Evolutionary conservation across 1,139 yeast species (phyloP), one percentile per base, ranked within the genome.

Genomic region (Debaryomycetaceae sp.): DNA sequence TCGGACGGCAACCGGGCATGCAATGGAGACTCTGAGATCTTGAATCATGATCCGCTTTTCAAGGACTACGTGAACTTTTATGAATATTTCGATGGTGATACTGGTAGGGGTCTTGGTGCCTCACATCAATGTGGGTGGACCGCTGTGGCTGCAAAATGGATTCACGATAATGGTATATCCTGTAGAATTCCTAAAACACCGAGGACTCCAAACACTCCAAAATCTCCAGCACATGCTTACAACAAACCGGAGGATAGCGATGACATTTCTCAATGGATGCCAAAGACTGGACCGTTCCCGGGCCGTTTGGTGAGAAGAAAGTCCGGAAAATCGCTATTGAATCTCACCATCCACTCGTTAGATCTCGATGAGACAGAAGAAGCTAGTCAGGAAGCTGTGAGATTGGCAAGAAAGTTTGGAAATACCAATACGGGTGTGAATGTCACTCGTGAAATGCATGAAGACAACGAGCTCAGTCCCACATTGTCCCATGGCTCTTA

Each of bases 111-210:
- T 5, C 69, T 91, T 44, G 98, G 98, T 31, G 92, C 97, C 1
- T 83, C 92, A 36, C 97, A 92, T 68, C 98, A 91, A 66, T 84
- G 91, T 69, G 98, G 98, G 13, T 91, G 98, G 98, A 91, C 98
- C 1, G 91, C 96, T 0, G 75, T 91, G 36, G 94, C 89, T 41
- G 96, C 96, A 36, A 87, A 92, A 63, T 81, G 94, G 79, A 88
- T 91, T 56, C 95, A 87, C 58, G 98, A 91, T 61, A 87, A 87
- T 38, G 97, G 96, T 42, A 75, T 81, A 35, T 77, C 88, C 0
- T 78, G 82, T 55, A 67, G 77, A 55, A 56, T 67, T 48, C 72
- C 79, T 39, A 65, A 73, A 63, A 65, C 82, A 39, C 81, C 82
- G 30, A 64, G 72, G 41, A 70, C 79, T 6, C 77, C 79, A 28